These are phyloP conservation scores for Solanum bulbocastanum DNA, from an alignment of 257 asterid genomes.

Conservation along the genomic window DNA sequence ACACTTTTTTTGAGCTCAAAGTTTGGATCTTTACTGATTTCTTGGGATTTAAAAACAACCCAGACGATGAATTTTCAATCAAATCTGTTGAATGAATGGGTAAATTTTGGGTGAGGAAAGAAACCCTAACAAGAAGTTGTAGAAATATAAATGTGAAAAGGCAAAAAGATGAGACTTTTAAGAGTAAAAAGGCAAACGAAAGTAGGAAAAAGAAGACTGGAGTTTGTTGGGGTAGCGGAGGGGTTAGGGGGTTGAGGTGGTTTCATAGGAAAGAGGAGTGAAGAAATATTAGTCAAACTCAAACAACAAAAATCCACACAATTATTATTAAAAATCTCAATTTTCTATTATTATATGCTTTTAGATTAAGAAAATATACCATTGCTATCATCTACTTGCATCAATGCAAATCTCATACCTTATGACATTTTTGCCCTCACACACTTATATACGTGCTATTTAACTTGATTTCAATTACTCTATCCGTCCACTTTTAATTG, in stretches of 20 bases:
- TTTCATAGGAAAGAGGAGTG: slow-evolving; percentile 1
- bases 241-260: not conserved
- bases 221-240: not conserved
- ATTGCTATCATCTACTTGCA: not conserved
- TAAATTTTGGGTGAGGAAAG: slow-evolving; percentile 7
- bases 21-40: slow-evolving; percentile 18
- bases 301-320: slow-evolving; percentile 27
- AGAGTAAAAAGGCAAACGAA: not conserved
- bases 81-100: not conserved
- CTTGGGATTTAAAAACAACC: not conserved
- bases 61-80: not conserved
- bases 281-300: slow-evolving; percentile 39
- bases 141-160: slow-evolving; percentile 32
- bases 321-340: not conserved
- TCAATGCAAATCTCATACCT: not conserved
- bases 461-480: too few relatives aligned
- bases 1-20: not conserved
- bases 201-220: slow-evolving; percentile 9
- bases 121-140: slow-evolving; percentile 38
- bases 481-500: too few relatives aligned
- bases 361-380: not conserved
- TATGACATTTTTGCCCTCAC: slow-evolving; percentile 22
- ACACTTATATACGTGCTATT: too few relatives aligned
- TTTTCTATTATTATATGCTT: slow-evolving; percentile 4
- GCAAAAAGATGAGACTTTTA: slow-evolving; percentile 22